These are phyloP conservation scores for Aegilops umbellulata DNA, from an alignment of 176 grass and related monocot species.

Conservation along the genomic window DNA sequence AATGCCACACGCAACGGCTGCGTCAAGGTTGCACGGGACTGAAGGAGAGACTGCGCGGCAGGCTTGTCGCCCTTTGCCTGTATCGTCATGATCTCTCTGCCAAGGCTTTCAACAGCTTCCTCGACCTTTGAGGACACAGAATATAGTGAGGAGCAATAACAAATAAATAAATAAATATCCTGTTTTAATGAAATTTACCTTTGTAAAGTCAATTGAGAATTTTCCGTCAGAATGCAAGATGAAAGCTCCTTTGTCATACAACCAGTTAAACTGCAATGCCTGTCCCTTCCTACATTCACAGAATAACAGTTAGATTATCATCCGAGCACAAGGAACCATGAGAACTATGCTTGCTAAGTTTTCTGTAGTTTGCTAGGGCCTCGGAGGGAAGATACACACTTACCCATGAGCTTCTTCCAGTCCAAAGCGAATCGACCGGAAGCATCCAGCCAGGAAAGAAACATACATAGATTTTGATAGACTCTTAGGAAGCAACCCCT, in stretches of 20 bases:
- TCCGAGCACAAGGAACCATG: not conserved
- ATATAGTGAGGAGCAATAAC: not conserved
- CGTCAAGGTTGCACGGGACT: conserved; percentile 69
- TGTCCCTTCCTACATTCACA: conserved; percentile 72
- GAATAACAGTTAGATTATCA: not conserved
- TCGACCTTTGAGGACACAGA: conserved; percentile 62
- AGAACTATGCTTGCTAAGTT: not conserved
- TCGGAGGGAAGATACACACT: conserved; percentile 11
- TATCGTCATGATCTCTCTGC: conserved; percentile 88
- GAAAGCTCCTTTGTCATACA: conserved; percentile 88
- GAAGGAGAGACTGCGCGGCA: conserved; percentile 60
- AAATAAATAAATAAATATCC: not conserved
- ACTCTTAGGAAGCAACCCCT: conserved; percentile 80
- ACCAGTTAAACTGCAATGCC: conserved; percentile 93
- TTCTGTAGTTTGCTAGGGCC: not conserved
- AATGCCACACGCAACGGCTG: conserved; percentile 66
- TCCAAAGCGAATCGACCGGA: conserved; percentile 85
- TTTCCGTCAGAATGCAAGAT: conserved; percentile 71
- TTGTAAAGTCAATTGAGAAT: conserved; percentile 91
- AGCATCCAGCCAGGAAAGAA: conserved; percentile 94
- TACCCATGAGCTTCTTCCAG: conserved; percentile 98
- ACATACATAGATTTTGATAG: conserved; percentile 90
- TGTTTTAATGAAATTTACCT: conserved; percentile 37
- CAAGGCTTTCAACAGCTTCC: conserved; percentile 80
- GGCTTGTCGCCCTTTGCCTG: conserved; percentile 85